Base-by-base conservation (phyloP, 2,329 filamentous ascomycete genomes). In the Alternaria panax region DNA sequence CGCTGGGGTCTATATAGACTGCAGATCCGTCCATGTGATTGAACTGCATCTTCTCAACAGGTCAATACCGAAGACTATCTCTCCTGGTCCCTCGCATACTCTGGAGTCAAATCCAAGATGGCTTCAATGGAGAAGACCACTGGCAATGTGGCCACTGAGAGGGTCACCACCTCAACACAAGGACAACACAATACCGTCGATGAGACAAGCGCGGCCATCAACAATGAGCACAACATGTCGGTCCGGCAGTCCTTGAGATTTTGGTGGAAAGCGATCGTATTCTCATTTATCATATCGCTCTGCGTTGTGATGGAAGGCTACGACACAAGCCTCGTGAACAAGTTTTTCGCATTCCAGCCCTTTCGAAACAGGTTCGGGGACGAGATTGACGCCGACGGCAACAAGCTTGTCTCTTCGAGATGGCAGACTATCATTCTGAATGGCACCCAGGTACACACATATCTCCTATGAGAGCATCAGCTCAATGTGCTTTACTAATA, bases 271-370 rank as follows among this genome's bases (percentile, higher is more conserved):
- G 92, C 92, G 20, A 88, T 95, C 56, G 84, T 82, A 16, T 96
- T 91, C 90, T 92, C 89, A 70, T 74, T 95, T 50, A 81, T 95
- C 64, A 92, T 96, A 75, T 94, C 91, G 11, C 92, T 91, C 0
- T 92, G 90, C 75, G 93, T 96, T 72, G 87, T 87, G 67, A 96
- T 96, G 92, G 92, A 96, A 77, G 92, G 91, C 16, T 95, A 92
- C 79, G 92, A 96, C 74, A 84, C 93, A 57, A 88, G 86, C 68
- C 81, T 95, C 57, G 88, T 93, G 76, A 91, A 89, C 81, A 92
- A 92, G 77, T 92, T 93, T 71, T 92, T 86, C 63, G 80, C 72
- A 24, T 80, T 80, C 51, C 73, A 74, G 14, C 70, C 75, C 4
- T 82, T 82, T 74, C 74, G 78, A 46, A 65, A 72, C 51, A 72